phyloP scores from a whole-genome alignment of 2,329 filamentous ascomycete species.

The Pseudogymnoascus sp. region DNA sequence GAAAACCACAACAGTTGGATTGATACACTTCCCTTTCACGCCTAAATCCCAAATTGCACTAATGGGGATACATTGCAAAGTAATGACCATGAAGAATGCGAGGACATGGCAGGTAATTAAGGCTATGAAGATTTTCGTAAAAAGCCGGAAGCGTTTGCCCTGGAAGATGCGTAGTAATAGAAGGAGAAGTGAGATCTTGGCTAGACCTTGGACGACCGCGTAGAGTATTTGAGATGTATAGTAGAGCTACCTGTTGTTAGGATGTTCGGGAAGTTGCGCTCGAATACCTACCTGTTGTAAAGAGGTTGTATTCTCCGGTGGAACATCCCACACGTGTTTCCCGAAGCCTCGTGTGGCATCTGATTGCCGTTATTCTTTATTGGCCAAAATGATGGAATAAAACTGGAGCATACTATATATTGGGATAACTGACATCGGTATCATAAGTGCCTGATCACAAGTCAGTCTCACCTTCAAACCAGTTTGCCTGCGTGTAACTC shows the following conservation, averaged over 20 bases:
- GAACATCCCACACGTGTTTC: conserved; percentile 16
- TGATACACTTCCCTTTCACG: conserved; percentile 41
- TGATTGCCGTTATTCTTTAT: background rate
- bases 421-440: conserved; percentile 15
- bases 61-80: conserved; percentile 18
- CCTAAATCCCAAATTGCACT: conserved; percentile 14
- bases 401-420: conserved; percentile 11
- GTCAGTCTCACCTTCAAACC: background rate
- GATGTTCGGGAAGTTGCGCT: no score
- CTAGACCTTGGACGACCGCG: conserved; percentile 14
- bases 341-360: conserved; percentile 16
- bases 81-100: conserved; percentile 10
- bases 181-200: conserved; percentile 20
- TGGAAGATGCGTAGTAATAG: conserved; percentile 18
- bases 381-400: no score
- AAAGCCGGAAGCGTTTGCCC: conserved; percentile 6
- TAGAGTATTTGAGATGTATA: conserved; percentile 19
- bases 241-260: conserved; percentile 14
- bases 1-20: conserved; percentile 57
- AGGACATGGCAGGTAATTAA: background rate
- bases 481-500: background rate
- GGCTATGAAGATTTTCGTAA: conserved; percentile 11
- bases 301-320: conserved; percentile 8
- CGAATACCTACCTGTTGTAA: conserved; percentile 14
- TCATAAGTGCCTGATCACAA: conserved; percentile 6